A percentile compares a stretch with the other conserved stretches of the same genome.
Conservation (phyloP, 1,284 basidiomycete genomes). For the Trametes sp. region DNA sequence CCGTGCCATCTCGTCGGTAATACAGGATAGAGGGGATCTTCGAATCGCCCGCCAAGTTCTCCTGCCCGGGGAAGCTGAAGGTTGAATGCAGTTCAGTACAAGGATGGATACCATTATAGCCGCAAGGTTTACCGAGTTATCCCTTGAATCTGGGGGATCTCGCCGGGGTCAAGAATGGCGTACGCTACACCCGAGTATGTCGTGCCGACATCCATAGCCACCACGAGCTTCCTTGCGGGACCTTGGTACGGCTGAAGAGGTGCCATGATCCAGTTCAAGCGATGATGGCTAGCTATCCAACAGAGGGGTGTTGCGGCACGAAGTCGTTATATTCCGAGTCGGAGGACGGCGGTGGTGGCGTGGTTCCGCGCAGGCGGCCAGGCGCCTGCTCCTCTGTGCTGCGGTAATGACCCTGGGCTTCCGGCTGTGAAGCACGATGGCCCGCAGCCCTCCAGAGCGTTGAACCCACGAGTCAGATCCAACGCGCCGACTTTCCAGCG, state of each 20-base stretch:
- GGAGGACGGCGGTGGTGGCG: not conserved
- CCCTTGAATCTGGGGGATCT: constrained; percentile 52
- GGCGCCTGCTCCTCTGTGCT: not conserved
- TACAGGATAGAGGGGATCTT: constrained; percentile 66
- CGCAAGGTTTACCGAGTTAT: constrained; percentile 49
- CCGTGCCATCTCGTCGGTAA: constrained; percentile 54
- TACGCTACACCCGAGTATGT: constrained; percentile 62
- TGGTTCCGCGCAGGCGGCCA: not conserved
- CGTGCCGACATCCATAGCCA: constrained; percentile 61
- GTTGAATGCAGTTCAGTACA: no score
- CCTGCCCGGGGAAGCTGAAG: constrained; percentile 55
- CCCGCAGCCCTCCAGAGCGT: not conserved
- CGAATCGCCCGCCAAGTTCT: constrained; percentile 45
- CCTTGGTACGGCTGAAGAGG: constrained; percentile 15
- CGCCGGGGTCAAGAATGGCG: constrained; percentile 52
- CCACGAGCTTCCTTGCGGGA: constrained; percentile 48
- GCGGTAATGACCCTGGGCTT: constrained; percentile 1
- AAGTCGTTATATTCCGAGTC: not conserved
- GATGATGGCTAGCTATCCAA: no score
- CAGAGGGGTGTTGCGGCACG: not conserved
- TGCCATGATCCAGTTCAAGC: not conserved
- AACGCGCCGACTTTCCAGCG: not conserved
- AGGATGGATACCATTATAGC: no score
- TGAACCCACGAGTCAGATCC: not conserved
- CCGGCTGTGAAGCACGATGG: not conserved